Percentiles rank a stretch among this genome's conserved stretches.
Conservation (phyloP, 2,329 filamentous ascomycete species). For the Arthrobotrys conoides region DNA sequence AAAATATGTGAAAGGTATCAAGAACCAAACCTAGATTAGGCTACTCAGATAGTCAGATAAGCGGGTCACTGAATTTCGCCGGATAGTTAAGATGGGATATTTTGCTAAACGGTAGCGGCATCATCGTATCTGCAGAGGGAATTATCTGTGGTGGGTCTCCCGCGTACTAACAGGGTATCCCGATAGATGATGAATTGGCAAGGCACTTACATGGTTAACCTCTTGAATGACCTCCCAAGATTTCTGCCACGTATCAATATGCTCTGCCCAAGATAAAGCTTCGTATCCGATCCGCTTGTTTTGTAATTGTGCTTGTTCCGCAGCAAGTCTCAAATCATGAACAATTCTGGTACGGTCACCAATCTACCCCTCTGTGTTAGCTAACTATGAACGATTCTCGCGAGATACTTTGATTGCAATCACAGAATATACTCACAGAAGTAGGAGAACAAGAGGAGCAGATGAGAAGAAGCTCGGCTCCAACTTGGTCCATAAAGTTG, state of each 20-base stretch:
- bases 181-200: constrained; percentile 50
- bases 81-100: constrained; percentile 30
- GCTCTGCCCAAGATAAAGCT: constrained; percentile 62
- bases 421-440: constrained; percentile 51
- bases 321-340: constrained; percentile 61
- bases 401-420: neutral
- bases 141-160: constrained; percentile 56
- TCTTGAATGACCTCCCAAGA: constrained; percentile 61
- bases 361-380: constrained; percentile 55
- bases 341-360: constrained; percentile 61
- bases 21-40: constrained; percentile 62
- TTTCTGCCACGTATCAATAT: constrained; percentile 62
- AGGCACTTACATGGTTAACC: constrained; percentile 61
- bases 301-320: constrained; percentile 60
- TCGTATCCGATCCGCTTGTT: constrained; percentile 62
- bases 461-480: constrained; percentile 61
- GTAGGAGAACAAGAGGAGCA: constrained; percentile 62
- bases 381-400: constrained; percentile 39
- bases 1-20: constrained; percentile 62
- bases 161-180: constrained; percentile 52
- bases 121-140: constrained; percentile 59
- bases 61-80: constrained; percentile 49
- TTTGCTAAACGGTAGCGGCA: constrained; percentile 24
- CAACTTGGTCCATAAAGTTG: constrained; percentile 62
- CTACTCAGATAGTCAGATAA: constrained; percentile 53